Evolutionary conservation across 2,329 filamentous ascomycete genomes (phyloP), one percentile per base, ranked within the genome.

Genomic region (Fonsecaea monophora): DNA sequence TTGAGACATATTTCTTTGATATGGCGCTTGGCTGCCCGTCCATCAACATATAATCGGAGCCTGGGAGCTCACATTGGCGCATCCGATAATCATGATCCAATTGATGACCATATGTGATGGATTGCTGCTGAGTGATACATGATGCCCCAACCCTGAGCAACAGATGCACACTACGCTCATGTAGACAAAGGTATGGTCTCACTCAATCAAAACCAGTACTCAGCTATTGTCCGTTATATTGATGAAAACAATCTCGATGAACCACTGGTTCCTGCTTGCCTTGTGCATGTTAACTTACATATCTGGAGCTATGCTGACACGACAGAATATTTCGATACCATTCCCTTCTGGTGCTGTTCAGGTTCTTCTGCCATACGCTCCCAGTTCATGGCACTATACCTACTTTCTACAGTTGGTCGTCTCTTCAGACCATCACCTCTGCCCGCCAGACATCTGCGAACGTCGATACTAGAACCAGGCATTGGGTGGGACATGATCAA

Each of bases 231-330:
- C 4, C 40, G n/a, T 48, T n/a, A 48, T 21, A 10, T 25, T 18
- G 10, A 50, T 12, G 2, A 21, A 21, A 2, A 25, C 45, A 25
- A 25, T 50, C 18, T 25, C 8, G 25, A 50, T 13, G 18, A 50
- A 50, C 25, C 8, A 10, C 8, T 10, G 45, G 12, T 10, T 10
- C 13, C 18, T 50, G 45, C 45, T 50, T 50, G 45, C 6, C 25
- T 50, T 3, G 45, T 50, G 18, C 18, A 3, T 21, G 7, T 50
- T 12, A 21, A n/a, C 2, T 18, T 7, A 45, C 18, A 25, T 50
- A 25, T 50, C 45, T 21, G 18, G 18, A 50, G 18, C 45, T 50
- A 50, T 50, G 45, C 45, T 50, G 18, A 50, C 45, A 50, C 45
- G 18, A 50, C 18, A 50, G 45, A 25, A 9, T 9, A 25, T 25